Evolutionary conservation across 2,329 filamentous ascomycete genomes (phyloP), one percentile per base, ranked within the genome.

Genomic region (Xylariaceae sp.): DNA sequence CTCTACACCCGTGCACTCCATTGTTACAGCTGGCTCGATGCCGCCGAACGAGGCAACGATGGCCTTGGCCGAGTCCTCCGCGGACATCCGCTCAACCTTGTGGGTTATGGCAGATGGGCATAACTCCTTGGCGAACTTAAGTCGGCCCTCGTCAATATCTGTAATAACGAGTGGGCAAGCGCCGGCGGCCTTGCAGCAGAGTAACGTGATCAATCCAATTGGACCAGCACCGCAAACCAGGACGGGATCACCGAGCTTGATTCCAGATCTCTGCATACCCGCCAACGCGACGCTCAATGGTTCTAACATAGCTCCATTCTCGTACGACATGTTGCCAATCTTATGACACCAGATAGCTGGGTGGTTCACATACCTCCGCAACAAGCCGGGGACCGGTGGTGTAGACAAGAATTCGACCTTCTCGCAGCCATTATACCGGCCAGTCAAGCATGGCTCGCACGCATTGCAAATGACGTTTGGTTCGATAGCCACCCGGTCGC

Each of bases 1-100:
- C 80, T 97, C 92, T 13, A 96, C 91, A 54, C 94, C 94, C 0
- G 94, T 97, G 79, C 93, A 97, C 76, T 97, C 93, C 76, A 97
- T 83, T 10, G 87, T 87, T 56, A 96, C 78, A 15, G 87, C 83
- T 0, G 93, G 92, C 76, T 96, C 90, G 66, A 93, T 78, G 30
- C 89, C 90, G 37, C 88, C 89, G 67, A 94, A 88, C 2, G 85
- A 78, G 65, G 80, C 78, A 50, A 94, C 83, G 58, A 92, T 87
- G 50, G 82, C 79, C 62, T 79, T 81, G 4, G 87, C 91, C 60
- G 86, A 84, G 51, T 92, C 85, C 73, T 95, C 89, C 4, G 89
- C 80, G 1, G 82, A 79, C 67, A 81, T 72, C 56, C 82, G 80
- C 67, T 86, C 84, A 53, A 94, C 88, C 74, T 89, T 88, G 80